phyloP scores from a whole-genome alignment of 75 land plant species.

The Selaginella tamariscina region DNA sequence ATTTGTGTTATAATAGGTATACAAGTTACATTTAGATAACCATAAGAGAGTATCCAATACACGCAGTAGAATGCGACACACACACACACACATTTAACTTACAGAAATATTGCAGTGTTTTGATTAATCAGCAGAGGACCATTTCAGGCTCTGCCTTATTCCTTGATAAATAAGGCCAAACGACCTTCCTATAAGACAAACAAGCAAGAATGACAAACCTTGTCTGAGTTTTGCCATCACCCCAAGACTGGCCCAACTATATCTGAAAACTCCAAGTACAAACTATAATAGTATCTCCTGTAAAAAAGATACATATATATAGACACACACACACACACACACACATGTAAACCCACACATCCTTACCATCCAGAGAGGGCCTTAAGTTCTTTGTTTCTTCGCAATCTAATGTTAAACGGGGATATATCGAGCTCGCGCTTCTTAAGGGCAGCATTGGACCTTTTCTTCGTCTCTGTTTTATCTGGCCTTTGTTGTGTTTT shows the following conservation, averaged over 20 bases:
- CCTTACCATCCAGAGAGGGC: slow-evolving; percentile 67
- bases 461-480: not conserved
- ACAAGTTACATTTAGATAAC: too few species aligned
- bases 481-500: not conserved
- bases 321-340: not conserved
- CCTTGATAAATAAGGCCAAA: slow-evolving; percentile 82
- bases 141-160: slow-evolving; percentile 71
- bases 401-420: slow-evolving; percentile 37
- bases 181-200: slow-evolving; percentile 76
- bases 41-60: too few species aligned
- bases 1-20: too few species aligned
- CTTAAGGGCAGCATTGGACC: not conserved
- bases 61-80: too few species aligned
- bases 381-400: slow-evolving; percentile 58
- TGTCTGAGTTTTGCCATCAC: slow-evolving; percentile 41
- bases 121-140: too few species aligned
- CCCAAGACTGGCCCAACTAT: slow-evolving; percentile 57
- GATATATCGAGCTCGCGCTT: slow-evolving; percentile 21
- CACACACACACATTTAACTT: too few species aligned
- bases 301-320: slow-evolving; percentile 7
- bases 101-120: too few species aligned
- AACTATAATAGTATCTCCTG: slow-evolving; percentile 95
- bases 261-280: slow-evolving; percentile 77
- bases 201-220: slow-evolving; percentile 76
- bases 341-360: not conserved